Evolutionary conservation across 2,329 filamentous ascomycete species (phyloP).

Genomic region (Claviceps fusiformis): DNA sequence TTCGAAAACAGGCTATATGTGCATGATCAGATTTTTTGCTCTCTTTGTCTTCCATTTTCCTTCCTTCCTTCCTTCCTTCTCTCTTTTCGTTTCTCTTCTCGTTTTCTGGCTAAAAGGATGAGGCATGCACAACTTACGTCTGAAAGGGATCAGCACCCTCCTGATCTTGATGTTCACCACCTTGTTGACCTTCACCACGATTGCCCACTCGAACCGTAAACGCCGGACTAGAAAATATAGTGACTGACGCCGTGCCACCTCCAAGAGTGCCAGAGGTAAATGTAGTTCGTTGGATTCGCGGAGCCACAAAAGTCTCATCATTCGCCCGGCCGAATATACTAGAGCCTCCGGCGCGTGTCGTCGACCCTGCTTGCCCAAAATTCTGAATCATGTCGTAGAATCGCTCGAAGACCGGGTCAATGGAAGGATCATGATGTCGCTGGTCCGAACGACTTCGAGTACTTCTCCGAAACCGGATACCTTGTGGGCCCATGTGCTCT

Average conservation of each 20-base stretch:
- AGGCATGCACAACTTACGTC: slow-evolving; percentile 25
- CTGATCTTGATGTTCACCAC: background rate
- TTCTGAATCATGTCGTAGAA: slow-evolving; percentile 32
- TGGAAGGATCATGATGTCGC: slow-evolving; percentile 19
- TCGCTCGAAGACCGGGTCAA: slow-evolving; percentile 25
- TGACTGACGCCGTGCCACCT: slow-evolving; percentile 33
- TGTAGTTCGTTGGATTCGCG: slow-evolving; percentile 24
- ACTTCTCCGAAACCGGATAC: slow-evolving; percentile 26
- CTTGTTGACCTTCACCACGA: background rate
- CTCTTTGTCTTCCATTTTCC: background rate
- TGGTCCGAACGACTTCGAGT: slow-evolving; percentile 15
- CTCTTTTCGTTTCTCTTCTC: no score
- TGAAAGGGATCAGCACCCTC: slow-evolving; percentile 28
- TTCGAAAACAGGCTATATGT: slow-evolving; percentile 31
- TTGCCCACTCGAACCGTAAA: slow-evolving; percentile 6
- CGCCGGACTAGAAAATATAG: slow-evolving; percentile 29
- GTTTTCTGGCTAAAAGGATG: no score
- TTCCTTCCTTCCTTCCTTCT: no score
- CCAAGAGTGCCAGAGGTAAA: slow-evolving; percentile 23
- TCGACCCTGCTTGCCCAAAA: slow-evolving; percentile 13
- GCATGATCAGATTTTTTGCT: slow-evolving; percentile 2
- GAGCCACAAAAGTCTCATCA: background rate
- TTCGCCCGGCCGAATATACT: background rate
- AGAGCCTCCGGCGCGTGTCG: background rate
- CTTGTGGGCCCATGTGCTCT: slow-evolving; percentile 31